Base-by-base conservation (phyloP, 108 stramenopile species). In the Conticribra guillardii region DNA sequence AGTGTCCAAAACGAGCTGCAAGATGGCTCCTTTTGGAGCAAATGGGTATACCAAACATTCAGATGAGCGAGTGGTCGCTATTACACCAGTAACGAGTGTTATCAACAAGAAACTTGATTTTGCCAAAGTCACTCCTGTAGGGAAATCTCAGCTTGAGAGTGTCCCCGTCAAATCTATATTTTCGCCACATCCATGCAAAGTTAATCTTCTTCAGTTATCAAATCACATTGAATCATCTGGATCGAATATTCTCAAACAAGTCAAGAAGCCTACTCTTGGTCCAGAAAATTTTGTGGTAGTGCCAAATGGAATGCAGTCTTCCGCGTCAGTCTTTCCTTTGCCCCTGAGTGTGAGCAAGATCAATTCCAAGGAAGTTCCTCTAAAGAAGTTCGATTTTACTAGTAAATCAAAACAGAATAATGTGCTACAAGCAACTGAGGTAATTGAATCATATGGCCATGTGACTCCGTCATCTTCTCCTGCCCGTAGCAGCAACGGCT, bases 181-280 rank as follows among this genome's bases (percentile, higher is more conserved):
- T 54, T 54, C 53, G 44, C 48, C 69, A 11, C 45, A 28, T 23
- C 44, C 67, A 34, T 30, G 41, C 54, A 54, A 28, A 2, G 56
- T 71, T 23, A 62, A 44, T 28, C 18, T 71, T 37, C 19, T 71
- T 3, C 18, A 37, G 19, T 37, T 71, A 22, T 59, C 71, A 29
- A 19, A 59, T 60, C 44, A 47, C 19, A 55, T 71, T 26, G 71
- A 71, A 48, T 14, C 66, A 48, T 64, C 62, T 18, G 31, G 31
- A 22, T 21, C 58, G 1, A 32, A 23, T 1, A 46, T 41, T 41
- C 57, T 33, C 21, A 52, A 62, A 32, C 23, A 23, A 56, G 28
- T 47, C 4, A 23, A 17, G 27, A 0, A 34, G n/a, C 7, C 34
- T 5, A 28, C 47, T 16, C 5, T 49, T 14, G 28, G 15, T 15